Conservation (phyloP, 208 protist genomes). For the Leishmania arabica region DNA sequence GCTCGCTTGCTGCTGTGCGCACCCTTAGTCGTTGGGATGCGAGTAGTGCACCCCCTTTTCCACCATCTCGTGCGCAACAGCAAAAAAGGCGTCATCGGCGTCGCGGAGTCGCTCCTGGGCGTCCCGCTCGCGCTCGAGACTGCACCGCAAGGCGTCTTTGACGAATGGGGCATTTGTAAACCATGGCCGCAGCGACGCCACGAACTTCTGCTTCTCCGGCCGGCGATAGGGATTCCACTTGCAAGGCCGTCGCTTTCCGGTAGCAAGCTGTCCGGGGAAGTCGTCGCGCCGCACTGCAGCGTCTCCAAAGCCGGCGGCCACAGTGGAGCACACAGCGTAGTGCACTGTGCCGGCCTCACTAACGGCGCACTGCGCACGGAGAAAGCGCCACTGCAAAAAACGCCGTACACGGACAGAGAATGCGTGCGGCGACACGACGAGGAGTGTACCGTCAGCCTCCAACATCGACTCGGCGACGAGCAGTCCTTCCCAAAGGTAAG, state of each 20-base stretch:
- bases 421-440: constrained; percentile 15
- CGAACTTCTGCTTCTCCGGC: constrained; percentile 19
- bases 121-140: constrained; percentile 32
- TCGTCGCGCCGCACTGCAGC: constrained; percentile 13
- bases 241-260: constrained; percentile 27
- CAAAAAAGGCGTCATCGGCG: constrained; percentile 62
- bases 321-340: constrained; percentile 32
- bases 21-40: constrained; percentile 48
- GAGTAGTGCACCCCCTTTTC: constrained; percentile 46
- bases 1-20: background rate
- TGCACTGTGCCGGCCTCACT: background rate
- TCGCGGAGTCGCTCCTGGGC: constrained; percentile 29
- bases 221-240: constrained; percentile 61
- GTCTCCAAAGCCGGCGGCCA: constrained; percentile 27
- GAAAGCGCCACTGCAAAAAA: constrained; percentile 36
- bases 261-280: constrained; percentile 44
- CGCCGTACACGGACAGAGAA: constrained; percentile 12
- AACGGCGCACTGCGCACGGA: constrained; percentile 5
- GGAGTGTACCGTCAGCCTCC: constrained; percentile 12
- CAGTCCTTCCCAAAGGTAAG: constrained; percentile 23
- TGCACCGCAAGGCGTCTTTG: constrained; percentile 37
- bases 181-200: constrained; percentile 43
- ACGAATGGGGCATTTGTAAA: constrained; percentile 53
- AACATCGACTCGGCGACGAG: constrained; percentile 26
- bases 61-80: constrained; percentile 68